Evolutionary conservation across 176 grass and related monocot genomes (phyloP), one percentile per base, ranked within the genome.

Genomic region (Musa itinerans): DNA sequence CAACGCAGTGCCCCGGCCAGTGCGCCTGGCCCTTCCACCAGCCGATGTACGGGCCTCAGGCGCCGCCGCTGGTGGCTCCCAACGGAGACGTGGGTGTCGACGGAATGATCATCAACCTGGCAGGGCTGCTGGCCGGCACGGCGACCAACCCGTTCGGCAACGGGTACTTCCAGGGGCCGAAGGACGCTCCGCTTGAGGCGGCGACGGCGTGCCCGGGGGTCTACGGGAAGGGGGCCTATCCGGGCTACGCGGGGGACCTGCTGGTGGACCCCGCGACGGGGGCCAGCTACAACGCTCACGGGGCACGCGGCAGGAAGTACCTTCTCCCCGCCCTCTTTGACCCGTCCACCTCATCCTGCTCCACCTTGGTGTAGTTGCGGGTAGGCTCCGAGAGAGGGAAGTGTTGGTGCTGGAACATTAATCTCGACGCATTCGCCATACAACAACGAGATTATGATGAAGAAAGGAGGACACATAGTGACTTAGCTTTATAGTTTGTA

Each of bases 121-220:
- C 90, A 10, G 87, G 77, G 74, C 82, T 93, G 77, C 59, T 89
- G 13, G 87, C 87, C 17, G 87, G 87, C 66, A 62, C 82, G 13
- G 82, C 89, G 52, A 89, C 90, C 63, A 89, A 93, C 54, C 87
- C 90, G 10, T 93, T 83, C 52, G 90, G 87, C 19, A 80, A 89
- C 56, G 90, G 90, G 58, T 93, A 83, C 80, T 93, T 82, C 82
- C 84, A 93, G 72, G 90, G 90, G 7, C 84, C 88, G 10, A 80
- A 86, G 48, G 87, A 80, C 9, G 85, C 80, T 49, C 84, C 87
- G 24, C 78, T 93, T 16, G 90, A 93, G 82, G 90, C 84, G 0
- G 87, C 84, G n/a, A 93, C 90, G 43, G 87, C 90, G 10, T 93
- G 90, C 72, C 14, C 87, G 9, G 90, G 90, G 22, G 70, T 93